phyloP scores from a whole-genome alignment of 345 rosid genomes.

The Eucalyptus marginata region DNA sequence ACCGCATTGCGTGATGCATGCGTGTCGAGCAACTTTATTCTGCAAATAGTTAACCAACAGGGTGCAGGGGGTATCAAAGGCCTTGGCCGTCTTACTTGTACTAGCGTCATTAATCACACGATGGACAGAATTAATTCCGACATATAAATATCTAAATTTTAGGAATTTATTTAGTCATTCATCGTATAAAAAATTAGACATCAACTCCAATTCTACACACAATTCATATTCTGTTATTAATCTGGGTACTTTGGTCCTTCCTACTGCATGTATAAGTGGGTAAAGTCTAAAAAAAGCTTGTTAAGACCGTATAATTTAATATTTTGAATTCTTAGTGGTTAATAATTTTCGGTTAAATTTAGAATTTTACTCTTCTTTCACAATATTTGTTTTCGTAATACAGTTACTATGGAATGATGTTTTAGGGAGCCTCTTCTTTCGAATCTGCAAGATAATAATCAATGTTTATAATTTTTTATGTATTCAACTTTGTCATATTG shows the following conservation, averaged over 20 bases:
- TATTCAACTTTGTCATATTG: background rate
- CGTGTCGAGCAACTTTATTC: background rate
- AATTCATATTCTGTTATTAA: background rate
- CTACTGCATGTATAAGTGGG: background rate
- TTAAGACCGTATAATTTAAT: background rate
- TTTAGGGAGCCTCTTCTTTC: background rate
- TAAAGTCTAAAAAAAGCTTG: background rate
- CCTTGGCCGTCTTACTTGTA: background rate
- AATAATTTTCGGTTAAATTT: background rate
- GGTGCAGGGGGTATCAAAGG: background rate
- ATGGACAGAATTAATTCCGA: background rate
- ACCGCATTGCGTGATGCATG: background rate
- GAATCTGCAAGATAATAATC: background rate
- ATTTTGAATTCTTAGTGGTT: background rate
- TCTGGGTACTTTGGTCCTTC: background rate
- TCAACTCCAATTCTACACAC: background rate
- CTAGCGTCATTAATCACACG: background rate
- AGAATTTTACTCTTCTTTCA: background rate
- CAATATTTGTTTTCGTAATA: background rate
- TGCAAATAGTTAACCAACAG: background rate
- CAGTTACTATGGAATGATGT: background rate
- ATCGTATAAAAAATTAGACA: background rate
- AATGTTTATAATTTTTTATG: background rate
- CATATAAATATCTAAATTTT: background rate
- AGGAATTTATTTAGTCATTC: background rate